phyloP scores from a whole-genome alignment of 2,329 filamentous ascomycete species.

The Pyricularia grisea region DNA sequence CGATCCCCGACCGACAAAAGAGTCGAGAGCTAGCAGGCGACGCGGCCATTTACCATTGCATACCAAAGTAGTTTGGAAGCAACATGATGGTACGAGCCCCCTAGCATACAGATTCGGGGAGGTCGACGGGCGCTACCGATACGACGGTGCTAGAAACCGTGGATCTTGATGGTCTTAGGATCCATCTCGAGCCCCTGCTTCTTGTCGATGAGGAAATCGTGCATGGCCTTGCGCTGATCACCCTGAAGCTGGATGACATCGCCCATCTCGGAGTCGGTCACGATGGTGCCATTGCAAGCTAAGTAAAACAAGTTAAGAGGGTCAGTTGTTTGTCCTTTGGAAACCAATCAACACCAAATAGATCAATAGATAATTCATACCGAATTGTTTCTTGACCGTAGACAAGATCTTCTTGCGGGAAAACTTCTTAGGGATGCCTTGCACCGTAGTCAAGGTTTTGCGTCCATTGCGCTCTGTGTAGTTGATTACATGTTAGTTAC shows the following conservation, averaged over 20 bases:
- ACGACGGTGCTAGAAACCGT: slow-evolving; percentile 1
- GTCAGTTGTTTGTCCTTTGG: slow-evolving; percentile 29
- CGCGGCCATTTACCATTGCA: background rate
- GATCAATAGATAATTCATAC: slow-evolving; percentile 35
- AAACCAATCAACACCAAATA: background rate
- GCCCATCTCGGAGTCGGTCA: slow-evolving; percentile 91
- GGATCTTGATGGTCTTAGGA: slow-evolving; percentile 80
- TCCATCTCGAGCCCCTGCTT: slow-evolving; percentile 90
- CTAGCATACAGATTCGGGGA: background rate
- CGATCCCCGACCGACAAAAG: background rate
- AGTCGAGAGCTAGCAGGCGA: background rate
- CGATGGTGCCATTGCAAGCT: slow-evolving; percentile 98
- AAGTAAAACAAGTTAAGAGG: background rate
- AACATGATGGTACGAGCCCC: background rate
- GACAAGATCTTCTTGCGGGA: slow-evolving; percentile 99
- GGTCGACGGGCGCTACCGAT: slow-evolving; percentile 11
- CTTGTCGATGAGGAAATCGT: slow-evolving; percentile 95
- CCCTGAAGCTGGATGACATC: slow-evolving; percentile 99
- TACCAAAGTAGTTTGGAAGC: background rate
- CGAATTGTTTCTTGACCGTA: slow-evolving; percentile 99
- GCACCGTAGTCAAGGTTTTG: slow-evolving; percentile 99
- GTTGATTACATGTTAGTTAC: background rate
- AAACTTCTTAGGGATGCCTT: slow-evolving; percentile 97
- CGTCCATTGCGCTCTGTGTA: slow-evolving; percentile 95
- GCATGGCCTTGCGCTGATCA: slow-evolving; percentile 97